Percentiles rank a stretch among this genome's conserved stretches.
Conservation (phyloP, 2,329 filamentous ascomycete genomes). For the Setomelanomma holmii region DNA sequence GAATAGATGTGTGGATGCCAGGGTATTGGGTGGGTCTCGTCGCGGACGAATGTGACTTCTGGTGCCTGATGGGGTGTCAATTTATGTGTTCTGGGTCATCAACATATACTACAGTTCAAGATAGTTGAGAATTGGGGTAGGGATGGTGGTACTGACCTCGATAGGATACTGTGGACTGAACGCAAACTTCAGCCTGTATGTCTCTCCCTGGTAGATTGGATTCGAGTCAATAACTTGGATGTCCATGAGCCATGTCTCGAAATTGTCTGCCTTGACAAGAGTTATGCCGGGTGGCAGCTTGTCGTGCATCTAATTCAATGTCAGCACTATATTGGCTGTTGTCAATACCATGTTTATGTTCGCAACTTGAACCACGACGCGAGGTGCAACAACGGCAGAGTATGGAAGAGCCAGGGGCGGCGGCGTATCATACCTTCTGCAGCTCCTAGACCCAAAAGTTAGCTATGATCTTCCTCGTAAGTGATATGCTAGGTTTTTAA, state of each 20-base stretch:
- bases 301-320: conserved; percentile 67
- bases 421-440: conserved; percentile 24
- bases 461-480: conserved; percentile 3
- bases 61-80: conserved; percentile 69
- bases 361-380: no score
- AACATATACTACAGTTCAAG: not conserved
- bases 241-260: conserved; percentile 91
- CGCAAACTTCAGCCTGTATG: conserved; percentile 84
- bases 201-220: conserved; percentile 81
- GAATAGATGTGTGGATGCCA: conserved; percentile 98
- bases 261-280: conserved; percentile 80
- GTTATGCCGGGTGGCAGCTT: conserved; percentile 73
- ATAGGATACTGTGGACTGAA: conserved; percentile 90
- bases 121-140: not conserved
- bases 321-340: no score
- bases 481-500: no score
- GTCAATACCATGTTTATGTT: no score
- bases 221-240: conserved; percentile 90
- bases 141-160: conserved; percentile 51
- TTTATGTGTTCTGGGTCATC: not conserved
- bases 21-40: conserved; percentile 71
- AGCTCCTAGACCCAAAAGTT: conserved; percentile 19
- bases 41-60: conserved; percentile 85
- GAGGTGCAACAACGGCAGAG: no score
- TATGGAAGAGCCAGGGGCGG: no score